Conservation (phyloP, 2,329 filamentous ascomycete species). For the Ilyonectria robusta region DNA sequence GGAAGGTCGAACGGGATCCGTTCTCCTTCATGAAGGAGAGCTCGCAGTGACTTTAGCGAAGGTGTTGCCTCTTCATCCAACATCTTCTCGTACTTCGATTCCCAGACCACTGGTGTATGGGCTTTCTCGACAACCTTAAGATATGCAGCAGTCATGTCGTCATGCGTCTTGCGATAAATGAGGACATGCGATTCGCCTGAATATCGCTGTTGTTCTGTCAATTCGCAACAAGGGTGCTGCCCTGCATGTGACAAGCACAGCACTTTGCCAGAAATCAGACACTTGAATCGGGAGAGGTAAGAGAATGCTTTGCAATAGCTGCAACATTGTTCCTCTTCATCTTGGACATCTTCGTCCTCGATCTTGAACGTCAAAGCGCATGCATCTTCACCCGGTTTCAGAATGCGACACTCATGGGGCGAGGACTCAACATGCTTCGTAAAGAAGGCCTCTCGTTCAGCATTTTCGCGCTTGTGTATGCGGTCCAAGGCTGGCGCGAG, state of each 20-base stretch:
- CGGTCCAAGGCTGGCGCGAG: slow-evolving; percentile 87
- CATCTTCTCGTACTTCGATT: slow-evolving; percentile 87
- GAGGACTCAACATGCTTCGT: slow-evolving; percentile 71
- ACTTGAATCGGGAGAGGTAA: slow-evolving; percentile 92
- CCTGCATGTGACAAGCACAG: slow-evolving; percentile 89
- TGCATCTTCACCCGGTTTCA: slow-evolving; percentile 61
- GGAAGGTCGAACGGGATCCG: slow-evolving; percentile 92
- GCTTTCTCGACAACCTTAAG: slow-evolving; percentile 90
- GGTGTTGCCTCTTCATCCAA: slow-evolving; percentile 88
- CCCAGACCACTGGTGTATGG: slow-evolving; percentile 87
- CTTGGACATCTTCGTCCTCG: slow-evolving; percentile 82
- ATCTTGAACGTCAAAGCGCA: slow-evolving; percentile 75
- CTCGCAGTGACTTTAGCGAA: slow-evolving; percentile 87
- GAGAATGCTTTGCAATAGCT: slow-evolving; percentile 92
- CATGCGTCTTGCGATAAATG: slow-evolving; percentile 82
- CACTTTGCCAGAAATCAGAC: slow-evolving; percentile 83
- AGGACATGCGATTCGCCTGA: slow-evolving; percentile 80
- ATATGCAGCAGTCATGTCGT: slow-evolving; percentile 75
- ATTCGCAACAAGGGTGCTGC: slow-evolving; percentile 83
- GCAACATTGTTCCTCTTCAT: slow-evolving; percentile 97
- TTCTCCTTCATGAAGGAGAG: slow-evolving; percentile 91
- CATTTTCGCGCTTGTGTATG: slow-evolving; percentile 80
- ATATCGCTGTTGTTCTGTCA: slow-evolving; percentile 76
- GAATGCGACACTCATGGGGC: slow-evolving; percentile 66
- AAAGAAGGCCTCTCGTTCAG: slow-evolving; percentile 78